Percentiles rank a stretch among this genome's conserved stretches.
These are phyloP conservation scores for Aspergillus biplanus DNA, from an alignment of 495 filamentous ascomycete genomes.

Conservation along the genomic window DNA sequence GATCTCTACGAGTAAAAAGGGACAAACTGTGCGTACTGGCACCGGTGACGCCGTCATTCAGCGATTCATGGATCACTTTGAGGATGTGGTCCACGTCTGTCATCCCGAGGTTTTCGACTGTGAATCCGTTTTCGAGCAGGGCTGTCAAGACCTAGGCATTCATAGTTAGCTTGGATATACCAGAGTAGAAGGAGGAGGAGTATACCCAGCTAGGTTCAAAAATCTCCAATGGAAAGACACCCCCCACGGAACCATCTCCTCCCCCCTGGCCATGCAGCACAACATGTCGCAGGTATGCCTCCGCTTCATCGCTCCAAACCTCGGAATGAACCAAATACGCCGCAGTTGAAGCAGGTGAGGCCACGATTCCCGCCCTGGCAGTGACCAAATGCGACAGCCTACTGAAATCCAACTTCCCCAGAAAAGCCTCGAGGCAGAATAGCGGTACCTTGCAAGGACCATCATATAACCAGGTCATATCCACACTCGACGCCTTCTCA, in stretches of 20 bases:
- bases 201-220: constrained; percentile 17
- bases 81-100: constrained; percentile 3
- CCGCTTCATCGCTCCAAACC: constrained; percentile 11
- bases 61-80: neutral
- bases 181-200: neutral
- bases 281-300: constrained; percentile 14
- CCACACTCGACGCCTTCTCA: constrained; percentile 8
- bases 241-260: constrained; percentile 10
- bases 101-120: neutral
- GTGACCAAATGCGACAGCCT: neutral
- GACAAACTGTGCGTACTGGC: constrained; percentile 7
- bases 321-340: constrained; percentile 8
- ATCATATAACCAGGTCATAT: constrained; percentile 11
- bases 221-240: constrained; percentile 13
- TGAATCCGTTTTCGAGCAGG: constrained; percentile 18
- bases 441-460: constrained; percentile 9
- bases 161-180: neutral
- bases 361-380: neutral
- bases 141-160: constrained; percentile 8
- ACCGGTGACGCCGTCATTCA: constrained; percentile 5
- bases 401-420: constrained; percentile 9
- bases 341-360: constrained; percentile 14
- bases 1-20: neutral
- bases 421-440: constrained; percentile 10
- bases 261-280: constrained; percentile 3